These are phyloP conservation scores for Ogataea hybrid DNA, from an alignment of 1,139 yeast species.

Conservation along the genomic window DNA sequence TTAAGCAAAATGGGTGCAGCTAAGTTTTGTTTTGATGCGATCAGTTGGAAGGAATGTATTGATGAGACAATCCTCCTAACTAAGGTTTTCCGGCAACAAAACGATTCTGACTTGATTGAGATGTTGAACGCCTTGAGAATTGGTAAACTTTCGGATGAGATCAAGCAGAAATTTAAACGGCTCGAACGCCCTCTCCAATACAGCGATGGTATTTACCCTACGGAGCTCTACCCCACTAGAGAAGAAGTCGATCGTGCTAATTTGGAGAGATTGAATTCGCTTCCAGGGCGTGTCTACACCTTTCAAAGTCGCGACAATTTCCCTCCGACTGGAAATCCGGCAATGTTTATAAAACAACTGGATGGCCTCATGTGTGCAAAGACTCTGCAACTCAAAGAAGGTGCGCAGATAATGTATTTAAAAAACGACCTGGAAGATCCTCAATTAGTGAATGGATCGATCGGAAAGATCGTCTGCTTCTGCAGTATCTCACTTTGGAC, in stretches of 20 bases:
- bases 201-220: conserved; percentile 75
- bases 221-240: conserved; percentile 75
- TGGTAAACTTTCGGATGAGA: conserved; percentile 53
- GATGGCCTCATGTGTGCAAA: conserved; percentile 70
- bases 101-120: conserved; percentile 63
- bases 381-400: conserved; percentile 60
- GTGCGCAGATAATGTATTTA: conserved; percentile 95
- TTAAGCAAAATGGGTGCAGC: conserved; percentile 28
- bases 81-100: conserved; percentile 69
- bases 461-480: conserved; percentile 81
- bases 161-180: conserved; percentile 43
- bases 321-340: conserved; percentile 17
- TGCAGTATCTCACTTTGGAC: conserved; percentile 18
- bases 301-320: conserved; percentile 52
- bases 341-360: conserved; percentile 14
- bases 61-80: conserved; percentile 56
- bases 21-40: conserved; percentile 57
- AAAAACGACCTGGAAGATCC: conserved; percentile 71
- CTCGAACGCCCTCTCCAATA: conserved; percentile 56
- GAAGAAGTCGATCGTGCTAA: conserved; percentile 75
- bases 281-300: conserved; percentile 38
- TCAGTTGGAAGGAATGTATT: conserved; percentile 54
- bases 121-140: conserved; percentile 74
- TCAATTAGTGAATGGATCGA: conserved; percentile 82
- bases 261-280: conserved; percentile 44